These are phyloP conservation scores for Coemansia sp. DNA, from an alignment of 192 early-diverging fungal species.

Conservation along the genomic window DNA sequence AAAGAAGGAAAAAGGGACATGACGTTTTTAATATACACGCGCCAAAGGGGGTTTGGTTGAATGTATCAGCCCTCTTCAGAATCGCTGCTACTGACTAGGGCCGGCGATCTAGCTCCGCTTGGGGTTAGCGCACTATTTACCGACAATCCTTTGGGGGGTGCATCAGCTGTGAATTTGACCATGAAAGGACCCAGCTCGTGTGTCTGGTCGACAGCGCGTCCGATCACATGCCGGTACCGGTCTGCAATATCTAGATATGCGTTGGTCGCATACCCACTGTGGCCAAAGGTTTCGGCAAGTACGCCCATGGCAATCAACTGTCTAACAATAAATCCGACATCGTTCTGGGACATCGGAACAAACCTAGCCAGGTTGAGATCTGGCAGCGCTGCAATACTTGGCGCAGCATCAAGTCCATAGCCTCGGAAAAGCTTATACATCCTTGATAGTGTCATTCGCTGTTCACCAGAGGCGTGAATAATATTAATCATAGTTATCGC, in stretches of 20 bases:
- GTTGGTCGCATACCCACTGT: conserved; percentile 62
- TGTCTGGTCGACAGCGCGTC: conserved; percentile 21
- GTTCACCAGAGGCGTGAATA: conserved; percentile 18
- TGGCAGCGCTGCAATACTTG: conserved; percentile 29
- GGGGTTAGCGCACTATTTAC: too few relatives aligned
- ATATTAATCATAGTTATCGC: conserved; percentile 28
- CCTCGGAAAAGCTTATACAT: conserved; percentile 39
- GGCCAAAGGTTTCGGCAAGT: conserved; percentile 61
- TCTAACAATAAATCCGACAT: conserved; percentile 61
- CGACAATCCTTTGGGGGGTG: conserved; percentile 8
- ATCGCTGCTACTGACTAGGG: too few relatives aligned
- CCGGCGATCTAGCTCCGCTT: too few relatives aligned
- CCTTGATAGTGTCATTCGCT: conserved; percentile 34
- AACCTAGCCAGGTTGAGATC: conserved; percentile 15
- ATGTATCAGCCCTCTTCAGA: too few relatives aligned
- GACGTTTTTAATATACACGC: too few relatives aligned
- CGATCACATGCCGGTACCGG: conserved; percentile 12
- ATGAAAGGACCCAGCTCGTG: conserved; percentile 28
- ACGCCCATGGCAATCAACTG: conserved; percentile 54
- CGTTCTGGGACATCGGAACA: conserved; percentile 27
- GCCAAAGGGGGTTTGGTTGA: too few relatives aligned
- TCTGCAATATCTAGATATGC: conserved; percentile 53
- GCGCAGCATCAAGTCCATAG: conserved; percentile 19
- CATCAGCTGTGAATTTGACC: conserved; percentile 20
- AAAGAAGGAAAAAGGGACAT: too few relatives aligned